phyloP scores from a whole-genome alignment of 2,329 filamentous ascomycete genomes.

The Zymoseptoria brevis region DNA sequence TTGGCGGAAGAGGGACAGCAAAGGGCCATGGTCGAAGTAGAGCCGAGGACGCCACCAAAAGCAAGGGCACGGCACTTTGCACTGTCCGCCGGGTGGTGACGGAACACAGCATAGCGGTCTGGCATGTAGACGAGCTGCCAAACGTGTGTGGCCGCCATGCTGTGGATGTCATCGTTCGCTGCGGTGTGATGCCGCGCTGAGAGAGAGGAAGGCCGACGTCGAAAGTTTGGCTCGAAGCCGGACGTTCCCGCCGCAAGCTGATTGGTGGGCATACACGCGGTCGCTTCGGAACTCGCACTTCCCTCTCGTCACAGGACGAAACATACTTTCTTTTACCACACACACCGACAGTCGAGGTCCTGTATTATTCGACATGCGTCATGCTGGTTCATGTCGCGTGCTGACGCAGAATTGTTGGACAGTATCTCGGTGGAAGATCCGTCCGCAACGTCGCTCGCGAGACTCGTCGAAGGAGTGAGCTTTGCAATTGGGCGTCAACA shows the following conservation, averaged over 20 bases:
- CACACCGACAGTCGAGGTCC: neutral
- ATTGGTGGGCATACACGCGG: neutral
- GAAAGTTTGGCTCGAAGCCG: neutral
- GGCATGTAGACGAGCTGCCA: slow-evolving; percentile 10
- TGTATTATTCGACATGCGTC: neutral
- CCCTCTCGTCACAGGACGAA: neutral
- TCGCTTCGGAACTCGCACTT: neutral
- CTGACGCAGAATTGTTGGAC: neutral
- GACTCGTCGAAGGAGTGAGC: neutral
- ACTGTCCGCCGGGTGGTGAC: slow-evolving; percentile 5
- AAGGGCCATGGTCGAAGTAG: slow-evolving; percentile 3
- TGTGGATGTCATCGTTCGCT: slow-evolving; percentile 4
- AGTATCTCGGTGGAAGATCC: neutral
- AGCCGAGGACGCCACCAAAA: slow-evolving; percentile 8
- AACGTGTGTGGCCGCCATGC: slow-evolving; percentile 8
- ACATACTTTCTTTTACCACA: neutral
- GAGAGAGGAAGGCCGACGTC: neutral
- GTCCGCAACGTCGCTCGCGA: neutral
- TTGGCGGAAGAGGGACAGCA: slow-evolving; percentile 8
- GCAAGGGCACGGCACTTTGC: slow-evolving; percentile 10
- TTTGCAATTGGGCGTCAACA: slow-evolving; percentile 1
- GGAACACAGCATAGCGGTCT: slow-evolving; percentile 8
- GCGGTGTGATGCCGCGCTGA: neutral
- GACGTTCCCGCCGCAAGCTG: neutral
- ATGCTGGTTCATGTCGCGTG: neutral